These are phyloP conservation scores for Moesziomyces sp. DNA, from an alignment of 1,284 basidiomycete genomes.

Conservation along the genomic window DNA sequence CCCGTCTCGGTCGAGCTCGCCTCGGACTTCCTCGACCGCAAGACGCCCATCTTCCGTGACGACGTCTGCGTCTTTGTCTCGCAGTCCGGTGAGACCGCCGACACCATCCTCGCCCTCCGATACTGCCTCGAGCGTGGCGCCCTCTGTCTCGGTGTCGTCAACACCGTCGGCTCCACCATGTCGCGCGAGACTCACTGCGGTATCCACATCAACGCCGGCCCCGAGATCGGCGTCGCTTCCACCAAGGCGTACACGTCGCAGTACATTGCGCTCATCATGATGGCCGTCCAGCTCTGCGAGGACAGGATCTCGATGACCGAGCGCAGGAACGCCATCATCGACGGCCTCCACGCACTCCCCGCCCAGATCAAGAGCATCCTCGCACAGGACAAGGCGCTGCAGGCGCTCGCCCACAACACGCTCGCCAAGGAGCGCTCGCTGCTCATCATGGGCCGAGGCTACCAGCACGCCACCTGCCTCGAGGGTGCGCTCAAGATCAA, in stretches of 20 bases:
- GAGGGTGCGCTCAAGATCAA: constrained; percentile 99
- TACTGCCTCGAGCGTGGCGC: constrained; percentile 98
- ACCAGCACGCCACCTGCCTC: constrained; percentile 96
- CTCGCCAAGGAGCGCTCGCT: constrained; percentile 85
- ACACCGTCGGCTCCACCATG: constrained; percentile 97
- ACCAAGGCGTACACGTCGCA: constrained; percentile 99
- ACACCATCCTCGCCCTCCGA: constrained; percentile 93
- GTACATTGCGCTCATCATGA: constrained; percentile 98
- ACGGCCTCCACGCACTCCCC: constrained; percentile 89
- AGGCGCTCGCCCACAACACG: constrained; percentile 83
- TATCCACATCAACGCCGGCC: constrained; percentile 99
- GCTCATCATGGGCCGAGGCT: constrained; percentile 97
- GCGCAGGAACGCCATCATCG: constrained; percentile 92
- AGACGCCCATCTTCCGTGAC: constrained; percentile 99
- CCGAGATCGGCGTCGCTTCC: constrained; percentile 99
- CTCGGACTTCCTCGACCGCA: constrained; percentile 97
- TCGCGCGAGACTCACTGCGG: constrained; percentile 99
- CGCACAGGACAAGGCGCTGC: constrained; percentile 80
- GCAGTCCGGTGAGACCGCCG: constrained; percentile 98
- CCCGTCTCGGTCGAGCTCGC: constrained; percentile 97
- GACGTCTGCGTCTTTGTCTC: constrained; percentile 97
- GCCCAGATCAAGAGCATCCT: constrained; percentile 89
- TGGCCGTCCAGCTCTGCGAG: constrained; percentile 95
- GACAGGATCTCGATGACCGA: constrained; percentile 92
- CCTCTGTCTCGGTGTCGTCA: constrained; percentile 92